Conservation (phyloP, 441 rosid species). For the California macrophylla region DNA sequence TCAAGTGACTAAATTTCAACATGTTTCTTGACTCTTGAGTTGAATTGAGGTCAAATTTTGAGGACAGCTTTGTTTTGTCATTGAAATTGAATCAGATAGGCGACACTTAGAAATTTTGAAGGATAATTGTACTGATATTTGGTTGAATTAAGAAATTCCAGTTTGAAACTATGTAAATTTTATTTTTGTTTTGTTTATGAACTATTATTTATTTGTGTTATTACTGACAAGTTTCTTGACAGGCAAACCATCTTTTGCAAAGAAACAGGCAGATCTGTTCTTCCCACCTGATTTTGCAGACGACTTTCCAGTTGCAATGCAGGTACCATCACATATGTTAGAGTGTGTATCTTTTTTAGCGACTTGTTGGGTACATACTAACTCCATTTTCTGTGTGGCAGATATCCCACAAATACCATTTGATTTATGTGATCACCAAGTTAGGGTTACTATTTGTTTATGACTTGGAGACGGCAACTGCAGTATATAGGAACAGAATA, state of each 20-base stretch:
- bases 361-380: constrained; percentile 16
- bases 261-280: constrained; percentile 97
- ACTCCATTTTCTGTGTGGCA: constrained; percentile 34
- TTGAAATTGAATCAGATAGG: not conserved
- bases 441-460: constrained; percentile 96
- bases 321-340: constrained; percentile 37
- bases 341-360: constrained; percentile 9
- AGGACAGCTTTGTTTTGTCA: not conserved
- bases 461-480: constrained; percentile 96
- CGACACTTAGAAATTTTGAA: not conserved
- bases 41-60: not conserved
- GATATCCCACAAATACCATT: constrained; percentile 90
- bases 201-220: not conserved
- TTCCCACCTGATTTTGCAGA: constrained; percentile 99
- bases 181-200: not conserved
- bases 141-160: not conserved
- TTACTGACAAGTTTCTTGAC: constrained; percentile 11
- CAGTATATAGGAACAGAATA: constrained; percentile 93
- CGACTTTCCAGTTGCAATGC: constrained; percentile 99
- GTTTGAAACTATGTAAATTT: not conserved
- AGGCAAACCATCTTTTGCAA: constrained; percentile 90
- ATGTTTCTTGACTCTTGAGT: not conserved
- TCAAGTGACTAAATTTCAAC: not conserved
- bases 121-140: not conserved
- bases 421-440: constrained; percentile 94